These are phyloP conservation scores for Tillandsia fasciculata DNA, from an alignment of 176 grass and related monocot species.

Conservation along the genomic window DNA sequence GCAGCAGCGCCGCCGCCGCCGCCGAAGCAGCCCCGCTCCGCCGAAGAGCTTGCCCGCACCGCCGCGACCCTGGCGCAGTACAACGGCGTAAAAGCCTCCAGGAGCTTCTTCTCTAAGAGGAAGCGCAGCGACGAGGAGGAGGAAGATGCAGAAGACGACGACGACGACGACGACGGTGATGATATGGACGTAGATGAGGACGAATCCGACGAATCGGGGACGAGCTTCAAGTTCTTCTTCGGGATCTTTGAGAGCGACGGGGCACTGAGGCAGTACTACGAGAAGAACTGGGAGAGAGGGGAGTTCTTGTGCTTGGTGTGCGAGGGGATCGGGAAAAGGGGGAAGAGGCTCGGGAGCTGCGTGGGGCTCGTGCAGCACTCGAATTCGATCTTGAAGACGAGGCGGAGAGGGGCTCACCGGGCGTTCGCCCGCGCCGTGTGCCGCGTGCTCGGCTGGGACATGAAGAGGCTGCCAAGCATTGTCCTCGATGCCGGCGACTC, in stretches of 20 bases:
- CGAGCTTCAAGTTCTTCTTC: conserved; percentile 19
- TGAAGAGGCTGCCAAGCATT: conserved; percentile 32
- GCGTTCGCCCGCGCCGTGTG: conserved; percentile 43
- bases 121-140: conserved; percentile 10
- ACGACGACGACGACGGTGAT: conserved; percentile 21
- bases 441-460: conserved; percentile 53
- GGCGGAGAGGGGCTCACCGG: conserved; percentile 33
- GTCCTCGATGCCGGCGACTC: conserved; percentile 26
- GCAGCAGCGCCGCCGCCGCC: neutral
- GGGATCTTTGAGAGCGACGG: conserved; percentile 8
- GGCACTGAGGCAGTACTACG: conserved; percentile 38
- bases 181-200: conserved; percentile 15
- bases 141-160: conserved; percentile 10
- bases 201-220: conserved; percentile 28
- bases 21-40: neutral
- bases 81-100: conserved; percentile 14
- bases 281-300: conserved; percentile 30
- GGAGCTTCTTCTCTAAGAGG: conserved; percentile 36
- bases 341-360: conserved; percentile 30
- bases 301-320: conserved; percentile 66
- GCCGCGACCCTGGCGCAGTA: conserved; percentile 14
- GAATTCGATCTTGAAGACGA: conserved; percentile 12
- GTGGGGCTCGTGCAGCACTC: conserved; percentile 49
- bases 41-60: neutral
- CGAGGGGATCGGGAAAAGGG: conserved; percentile 22